These are phyloP conservation scores for Ceratocystis lukuohia DNA, from an alignment of 2,329 filamentous ascomycete species.

Conservation along the genomic window DNA sequence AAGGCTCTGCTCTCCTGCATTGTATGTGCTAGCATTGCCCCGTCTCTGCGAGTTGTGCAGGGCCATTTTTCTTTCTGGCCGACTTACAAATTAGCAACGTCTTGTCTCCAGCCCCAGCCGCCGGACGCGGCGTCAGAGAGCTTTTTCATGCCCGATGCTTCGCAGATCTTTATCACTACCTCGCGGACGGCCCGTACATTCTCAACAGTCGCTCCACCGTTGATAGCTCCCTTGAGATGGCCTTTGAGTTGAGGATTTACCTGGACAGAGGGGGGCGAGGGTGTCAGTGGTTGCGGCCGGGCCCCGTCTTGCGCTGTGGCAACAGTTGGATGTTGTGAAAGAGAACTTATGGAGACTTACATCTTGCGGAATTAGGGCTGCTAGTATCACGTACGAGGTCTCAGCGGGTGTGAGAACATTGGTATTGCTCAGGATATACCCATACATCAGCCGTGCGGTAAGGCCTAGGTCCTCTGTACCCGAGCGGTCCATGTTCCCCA, in stretches of 20 bases:
- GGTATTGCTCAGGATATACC: conserved; percentile 36
- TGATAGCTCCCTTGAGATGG: conserved; percentile 37
- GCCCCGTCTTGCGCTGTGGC: conserved; percentile 2
- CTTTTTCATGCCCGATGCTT: conserved; percentile 34
- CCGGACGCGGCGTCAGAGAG: conserved; percentile 26
- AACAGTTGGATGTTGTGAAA: background rate
- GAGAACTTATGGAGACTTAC: conserved; percentile 25
- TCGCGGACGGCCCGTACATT: conserved; percentile 37
- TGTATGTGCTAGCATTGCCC: background rate
- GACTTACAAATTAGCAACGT: conserved; percentile 31
- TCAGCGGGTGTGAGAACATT: conserved; percentile 33
- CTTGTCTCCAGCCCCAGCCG: conserved; percentile 36
- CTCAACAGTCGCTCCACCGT: conserved; percentile 36
- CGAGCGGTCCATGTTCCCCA: conserved; percentile 35
- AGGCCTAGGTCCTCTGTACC: conserved; percentile 39
- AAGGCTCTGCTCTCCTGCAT: background rate
- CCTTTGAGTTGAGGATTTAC: conserved; percentile 41
- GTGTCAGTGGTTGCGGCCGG: no score
- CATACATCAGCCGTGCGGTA: conserved; percentile 36
- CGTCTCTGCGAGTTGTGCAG: background rate
- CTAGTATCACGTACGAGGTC: conserved; percentile 39
- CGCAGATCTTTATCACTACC: conserved; percentile 34
- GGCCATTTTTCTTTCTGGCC: background rate
- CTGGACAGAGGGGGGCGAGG: conserved; percentile 23
- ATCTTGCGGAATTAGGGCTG: conserved; percentile 39